Percentiles rank a stretch among this genome's conserved stretches.
These are phyloP conservation scores for Rhizopogon vesiculosus DNA, from an alignment of 768 basidiomycete genomes.

Conservation along the genomic window DNA sequence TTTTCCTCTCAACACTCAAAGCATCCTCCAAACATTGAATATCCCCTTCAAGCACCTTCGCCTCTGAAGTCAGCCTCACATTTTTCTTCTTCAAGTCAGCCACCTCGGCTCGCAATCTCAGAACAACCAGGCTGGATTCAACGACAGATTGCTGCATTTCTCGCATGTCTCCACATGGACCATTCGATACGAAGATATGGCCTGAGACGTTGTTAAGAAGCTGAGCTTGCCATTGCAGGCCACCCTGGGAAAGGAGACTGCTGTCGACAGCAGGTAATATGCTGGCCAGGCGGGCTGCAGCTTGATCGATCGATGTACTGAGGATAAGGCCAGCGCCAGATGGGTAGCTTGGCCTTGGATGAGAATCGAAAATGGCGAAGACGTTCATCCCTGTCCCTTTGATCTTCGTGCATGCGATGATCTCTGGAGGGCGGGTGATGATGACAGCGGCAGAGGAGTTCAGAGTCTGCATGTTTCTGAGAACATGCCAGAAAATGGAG, in stretches of 20 bases:
- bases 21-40: slow-evolving; percentile 9
- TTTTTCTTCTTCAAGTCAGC: slow-evolving; percentile 32
- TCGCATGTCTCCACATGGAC: slow-evolving; percentile 10
- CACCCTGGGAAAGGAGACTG: slow-evolving; percentile 34
- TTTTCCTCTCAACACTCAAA: slow-evolving; percentile 10
- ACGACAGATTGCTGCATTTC: slow-evolving; percentile 33
- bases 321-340: slow-evolving; percentile 57
- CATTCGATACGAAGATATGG: slow-evolving; percentile 43
- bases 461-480: slow-evolving; percentile 19
- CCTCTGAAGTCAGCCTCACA: slow-evolving; percentile 17
- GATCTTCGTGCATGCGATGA: slow-evolving; percentile 48
- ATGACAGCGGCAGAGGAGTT: slow-evolving; percentile 34
- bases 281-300: slow-evolving; percentile 39
- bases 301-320: slow-evolving; percentile 38
- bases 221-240: slow-evolving; percentile 61
- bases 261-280: slow-evolving; percentile 46
- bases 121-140: slow-evolving; percentile 45
- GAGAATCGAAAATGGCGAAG: slow-evolving; percentile 66
- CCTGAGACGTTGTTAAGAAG: slow-evolving; percentile 58
- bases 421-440: slow-evolving; percentile 71
- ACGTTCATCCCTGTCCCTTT: slow-evolving; percentile 19
- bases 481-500: slow-evolving; percentile 2
- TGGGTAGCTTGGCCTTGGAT: slow-evolving; percentile 55
- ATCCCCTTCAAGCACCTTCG: slow-evolving; percentile 22
- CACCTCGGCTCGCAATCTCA: slow-evolving; percentile 38